phyloP scores from a whole-genome alignment of 495 filamentous ascomycete genomes.

The Aspergillus funiculosus region DNA sequence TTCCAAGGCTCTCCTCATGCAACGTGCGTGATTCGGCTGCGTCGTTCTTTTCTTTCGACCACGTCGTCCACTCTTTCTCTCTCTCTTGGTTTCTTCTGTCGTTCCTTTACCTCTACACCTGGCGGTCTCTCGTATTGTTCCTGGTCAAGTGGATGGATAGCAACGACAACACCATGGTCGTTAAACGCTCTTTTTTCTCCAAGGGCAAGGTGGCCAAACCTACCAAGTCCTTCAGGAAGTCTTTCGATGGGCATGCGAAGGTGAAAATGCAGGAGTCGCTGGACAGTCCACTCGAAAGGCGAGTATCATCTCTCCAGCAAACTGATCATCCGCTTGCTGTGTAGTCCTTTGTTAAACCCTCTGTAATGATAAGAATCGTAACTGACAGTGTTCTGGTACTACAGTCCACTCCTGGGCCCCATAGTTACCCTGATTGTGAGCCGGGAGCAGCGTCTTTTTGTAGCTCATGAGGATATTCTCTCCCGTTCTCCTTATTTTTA shows the following conservation, averaged over 20 bases:
- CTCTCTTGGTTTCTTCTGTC: constrained; percentile 25
- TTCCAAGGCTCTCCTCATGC: constrained; percentile 37
- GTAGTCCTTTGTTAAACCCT: neutral
- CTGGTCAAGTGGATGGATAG: constrained; percentile 19
- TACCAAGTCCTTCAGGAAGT: constrained; percentile 65
- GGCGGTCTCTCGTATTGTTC: constrained; percentile 21
- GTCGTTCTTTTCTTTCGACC: constrained; percentile 33
- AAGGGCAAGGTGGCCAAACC: constrained; percentile 69
- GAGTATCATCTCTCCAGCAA: constrained; percentile 11
- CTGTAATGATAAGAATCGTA: constrained; percentile 13
- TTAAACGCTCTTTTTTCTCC: constrained; percentile 65
- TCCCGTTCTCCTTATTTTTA: constrained; percentile 55
- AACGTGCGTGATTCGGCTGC: constrained; percentile 33
- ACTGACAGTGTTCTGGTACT: constrained; percentile 19
- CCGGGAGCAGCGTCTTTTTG: constrained; percentile 70
- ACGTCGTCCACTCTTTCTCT: constrained; percentile 35
- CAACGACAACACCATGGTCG: constrained; percentile 10
- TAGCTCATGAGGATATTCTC: constrained; percentile 63
- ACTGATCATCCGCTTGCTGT: neutral
- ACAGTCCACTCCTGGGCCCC: constrained; percentile 61
- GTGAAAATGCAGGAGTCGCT: constrained; percentile 65
- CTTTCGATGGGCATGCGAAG: constrained; percentile 63
- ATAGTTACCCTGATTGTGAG: constrained; percentile 83
- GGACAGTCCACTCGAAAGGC: constrained; percentile 51
- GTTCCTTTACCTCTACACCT: constrained; percentile 26